Conservation (phyloP, 257 asterid genomes). For the Ocimum tenuiflorum region DNA sequence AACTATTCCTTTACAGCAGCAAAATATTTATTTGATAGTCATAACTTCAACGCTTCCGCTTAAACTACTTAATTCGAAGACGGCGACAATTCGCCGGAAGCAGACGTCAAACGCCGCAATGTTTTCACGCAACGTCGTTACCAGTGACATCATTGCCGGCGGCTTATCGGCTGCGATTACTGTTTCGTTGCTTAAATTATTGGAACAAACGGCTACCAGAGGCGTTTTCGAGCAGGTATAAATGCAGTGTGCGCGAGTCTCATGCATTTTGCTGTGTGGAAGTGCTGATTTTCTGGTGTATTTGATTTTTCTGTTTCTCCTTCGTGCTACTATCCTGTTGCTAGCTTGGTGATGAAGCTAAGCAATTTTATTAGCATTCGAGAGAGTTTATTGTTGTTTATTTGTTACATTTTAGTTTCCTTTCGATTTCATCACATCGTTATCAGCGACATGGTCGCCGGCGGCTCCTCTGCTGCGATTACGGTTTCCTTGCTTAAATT, state of each 20-base stretch:
- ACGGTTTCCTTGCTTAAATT: constrained; percentile 41
- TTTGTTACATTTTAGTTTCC: background rate
- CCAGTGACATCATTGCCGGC: constrained; percentile 41
- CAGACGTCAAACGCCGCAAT: constrained; percentile 28
- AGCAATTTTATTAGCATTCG: background rate
- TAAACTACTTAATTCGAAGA: no score
- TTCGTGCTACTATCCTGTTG: background rate
- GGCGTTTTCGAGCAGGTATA: constrained; percentile 54
- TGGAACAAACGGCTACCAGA: constrained; percentile 48
- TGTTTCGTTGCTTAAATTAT: constrained; percentile 36
- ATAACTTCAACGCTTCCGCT: no score
- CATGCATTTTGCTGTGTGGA: background rate
- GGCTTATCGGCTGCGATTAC: constrained; percentile 41
- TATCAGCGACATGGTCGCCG: constrained; percentile 38
- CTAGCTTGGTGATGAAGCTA: background rate
- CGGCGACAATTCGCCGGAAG: constrained; percentile 20
- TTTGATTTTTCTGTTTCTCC: no score
- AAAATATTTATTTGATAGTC: no score
- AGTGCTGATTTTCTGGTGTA: background rate
- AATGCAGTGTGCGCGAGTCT: background rate
- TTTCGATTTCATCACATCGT: constrained; percentile 2
- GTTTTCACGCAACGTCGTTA: constrained; percentile 32
- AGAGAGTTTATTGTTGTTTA: background rate
- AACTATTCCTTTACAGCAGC: no score
- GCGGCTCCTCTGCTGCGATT: constrained; percentile 36